Base-by-base conservation (phyloP, 371 early-diverging fungal genomes). In the Mucor velutinosus region DNA sequence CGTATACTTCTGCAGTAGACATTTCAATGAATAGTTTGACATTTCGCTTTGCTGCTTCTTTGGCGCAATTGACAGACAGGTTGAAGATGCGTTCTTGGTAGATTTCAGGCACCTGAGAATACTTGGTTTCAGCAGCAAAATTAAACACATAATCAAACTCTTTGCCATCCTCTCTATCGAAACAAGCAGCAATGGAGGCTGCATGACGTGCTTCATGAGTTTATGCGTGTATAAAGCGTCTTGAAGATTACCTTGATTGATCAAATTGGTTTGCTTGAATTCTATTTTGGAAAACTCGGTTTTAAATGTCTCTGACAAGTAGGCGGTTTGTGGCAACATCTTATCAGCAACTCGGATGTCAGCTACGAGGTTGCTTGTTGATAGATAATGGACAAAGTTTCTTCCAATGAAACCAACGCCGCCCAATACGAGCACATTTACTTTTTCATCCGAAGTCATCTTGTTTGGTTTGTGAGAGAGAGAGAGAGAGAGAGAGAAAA, bases 331-430 rank as follows among this genome's bases (percentile, higher is more conserved):
- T 11, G 95, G 95, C 11, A 96, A 77, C 29, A 84, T 87, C 77
- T 97, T 97, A 83, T 97, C 97, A n/a, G 89, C 91, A 7, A 95
- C 97, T 25, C 95, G 87, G 60, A 97, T 87, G 66, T 79, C 69
- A 3, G 75, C 72, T 7, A 86, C 90, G 8, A 93, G 77, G 35
- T 89, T 77, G 71, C 90, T 88, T 35, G 84, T 80, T 25, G 93
- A 81, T 19, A 95, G 75, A 70, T 91, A 86, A 35, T 89, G 75
- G 25, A 94, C 90, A 62, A 95, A 84, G 73, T 91, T 87, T 64
- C 94, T 87, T 49, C 96, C 96, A 67, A 95, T 88, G 74, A 94
- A 94, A 58, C 95, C 95, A 60, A 89, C 89, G 30, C 95, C 96
- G 69, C 96, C 95, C 35, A 92, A 82, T 45, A 93, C 79, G 35